Evolutionary conservation across 192 early-diverging fungal genomes (phyloP), one percentile per base, ranked within the genome.

Genomic region (Umbelopsis sp.): DNA sequence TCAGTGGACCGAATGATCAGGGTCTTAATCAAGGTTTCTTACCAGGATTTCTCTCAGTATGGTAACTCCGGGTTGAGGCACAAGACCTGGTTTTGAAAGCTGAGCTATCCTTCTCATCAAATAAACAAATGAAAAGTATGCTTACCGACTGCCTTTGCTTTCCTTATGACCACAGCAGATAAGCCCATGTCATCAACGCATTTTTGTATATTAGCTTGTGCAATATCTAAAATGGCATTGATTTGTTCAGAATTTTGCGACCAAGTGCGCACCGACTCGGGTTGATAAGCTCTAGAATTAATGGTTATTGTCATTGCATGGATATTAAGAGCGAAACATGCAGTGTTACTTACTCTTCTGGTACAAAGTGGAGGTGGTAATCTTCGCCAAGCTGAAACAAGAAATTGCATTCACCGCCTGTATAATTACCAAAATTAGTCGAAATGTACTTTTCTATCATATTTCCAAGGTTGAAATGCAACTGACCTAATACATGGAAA

Each of bases 381-480:
- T 80, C 67, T 46, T 85, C 65, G 53, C 84, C 75, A 75, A 90
- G 94, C 45, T 85, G 87, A 79, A 95, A 95, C 51, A 97, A 81
- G 67, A 90, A 97, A 80, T 97, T 97, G 84, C 94, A 94, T 80
- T 97, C 94, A 73, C 94, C 93, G 66, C 90, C 91, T 66, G 27
- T 16, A 33, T 23, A 35, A 1, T 46, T 10, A 0, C 70, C 33
- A 44, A 27, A 9, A 37, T 15, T 22, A 69, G 35, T 10, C 15
- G 46, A 68, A 35, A 41, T 46, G 13, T 16, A 18, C 41, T 21
- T 35, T 65, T 41, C 27, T 53, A 8, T 13, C 12, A 11, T 37
- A 30, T 45, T 37, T 6, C 49, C 53, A 37, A 15, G 6, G 41
- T 20, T 30, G 46, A 25, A 21, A 23, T 46, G 10, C 33, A 18